These are phyloP conservation scores for Pharus latifolius DNA, from an alignment of 176 grass and related monocot species.

Conservation along the genomic window DNA sequence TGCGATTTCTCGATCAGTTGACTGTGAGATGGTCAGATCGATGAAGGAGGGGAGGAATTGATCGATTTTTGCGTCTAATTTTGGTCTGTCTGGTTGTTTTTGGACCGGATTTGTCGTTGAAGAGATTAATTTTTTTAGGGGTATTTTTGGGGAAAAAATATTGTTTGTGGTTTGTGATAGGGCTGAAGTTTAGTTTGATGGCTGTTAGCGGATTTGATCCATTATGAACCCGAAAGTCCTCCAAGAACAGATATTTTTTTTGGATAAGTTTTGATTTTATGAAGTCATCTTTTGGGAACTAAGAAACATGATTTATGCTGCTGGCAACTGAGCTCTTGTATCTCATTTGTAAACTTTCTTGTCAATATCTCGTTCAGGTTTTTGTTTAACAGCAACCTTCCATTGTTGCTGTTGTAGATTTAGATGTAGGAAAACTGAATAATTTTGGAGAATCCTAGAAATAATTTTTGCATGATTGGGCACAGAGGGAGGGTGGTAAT, in stretches of 20 bases:
- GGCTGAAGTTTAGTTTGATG: neutral
- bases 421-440: neutral
- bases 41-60: neutral
- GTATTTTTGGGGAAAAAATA: neutral
- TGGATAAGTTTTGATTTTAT: too few relatives aligned
- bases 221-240: too few relatives aligned
- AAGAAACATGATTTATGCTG: too few relatives aligned
- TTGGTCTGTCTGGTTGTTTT: neutral
- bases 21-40: neutral
- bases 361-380: too few relatives aligned
- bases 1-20: neutral
- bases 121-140: too few relatives aligned
- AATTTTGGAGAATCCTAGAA: neutral
- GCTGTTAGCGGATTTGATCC: neutral
- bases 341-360: too few relatives aligned
- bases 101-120: too few relatives aligned
- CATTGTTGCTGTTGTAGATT: neutral
- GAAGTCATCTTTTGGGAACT: too few relatives aligned
- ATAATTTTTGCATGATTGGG: neutral
- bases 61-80: neutral
- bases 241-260: too few relatives aligned
- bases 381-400: too few relatives aligned
- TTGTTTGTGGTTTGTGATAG: neutral
- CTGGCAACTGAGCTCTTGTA: too few relatives aligned
- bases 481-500: neutral